A percentile compares a stretch with the other conserved stretches of the same genome.
Conservation (phyloP, 2,329 filamentous ascomycete genomes). For the Alternaria sp. region DNA sequence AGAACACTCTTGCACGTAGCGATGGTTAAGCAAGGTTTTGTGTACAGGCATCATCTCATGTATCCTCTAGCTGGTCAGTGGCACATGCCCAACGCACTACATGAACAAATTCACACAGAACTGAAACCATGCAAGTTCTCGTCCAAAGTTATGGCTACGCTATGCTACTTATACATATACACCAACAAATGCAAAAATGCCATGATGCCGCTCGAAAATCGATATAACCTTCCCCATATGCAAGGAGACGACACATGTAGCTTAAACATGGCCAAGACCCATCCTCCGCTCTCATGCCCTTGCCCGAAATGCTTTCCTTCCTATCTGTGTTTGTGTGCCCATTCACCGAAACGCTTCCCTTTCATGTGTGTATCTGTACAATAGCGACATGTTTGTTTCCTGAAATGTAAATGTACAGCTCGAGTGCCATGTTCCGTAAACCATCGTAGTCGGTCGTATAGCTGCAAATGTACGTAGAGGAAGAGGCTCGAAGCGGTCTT, state of each 20-base stretch:
- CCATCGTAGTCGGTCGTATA: not conserved
- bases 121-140: not conserved
- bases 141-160: not conserved
- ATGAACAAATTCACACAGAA: not conserved
- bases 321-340: not conserved
- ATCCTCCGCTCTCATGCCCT: not conserved
- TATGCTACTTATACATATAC: not conserved
- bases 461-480: not conserved
- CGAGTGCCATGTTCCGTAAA: not conserved
- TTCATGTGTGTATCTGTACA: not conserved
- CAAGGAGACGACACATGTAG: slow-evolving; percentile 7
- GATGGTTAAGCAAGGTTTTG: no score
- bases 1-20: no score
- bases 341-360: not conserved
- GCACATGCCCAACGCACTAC: no score
- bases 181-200: not conserved
- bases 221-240: slow-evolving; percentile 4
- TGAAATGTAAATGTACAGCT: not conserved
- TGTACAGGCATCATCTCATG: no score
- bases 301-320: not conserved
- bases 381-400: not conserved
- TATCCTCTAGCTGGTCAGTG: no score
- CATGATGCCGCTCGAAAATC: not conserved
- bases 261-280: slow-evolving; percentile 4
- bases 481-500: not conserved